Evolutionary conservation across 1,284 basidiomycete species (phyloP).

Genomic region (Malassezia cuniculi): DNA sequence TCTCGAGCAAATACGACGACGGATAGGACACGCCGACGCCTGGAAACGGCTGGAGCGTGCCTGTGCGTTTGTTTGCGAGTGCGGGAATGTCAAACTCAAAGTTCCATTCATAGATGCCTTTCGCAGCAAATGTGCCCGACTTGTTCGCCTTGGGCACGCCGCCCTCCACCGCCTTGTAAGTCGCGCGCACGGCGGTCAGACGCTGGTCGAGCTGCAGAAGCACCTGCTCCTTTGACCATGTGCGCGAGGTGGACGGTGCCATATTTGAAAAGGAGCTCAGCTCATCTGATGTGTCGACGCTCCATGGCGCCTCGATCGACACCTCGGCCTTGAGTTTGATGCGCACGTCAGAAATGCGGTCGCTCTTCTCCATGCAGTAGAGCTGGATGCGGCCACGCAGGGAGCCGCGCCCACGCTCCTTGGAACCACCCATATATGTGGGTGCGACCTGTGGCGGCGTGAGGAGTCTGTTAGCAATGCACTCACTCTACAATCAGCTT

Average conservation of each 20-base stretch:
- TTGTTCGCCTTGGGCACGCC: neutral
- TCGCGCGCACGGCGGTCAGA: constrained; percentile 14
- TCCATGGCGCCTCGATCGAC: constrained; percentile 13
- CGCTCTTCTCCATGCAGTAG: constrained; percentile 15
- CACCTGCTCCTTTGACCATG: constrained; percentile 12
- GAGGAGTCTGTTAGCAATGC: neutral
- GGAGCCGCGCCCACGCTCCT: constrained; percentile 24
- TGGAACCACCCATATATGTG: constrained; percentile 33
- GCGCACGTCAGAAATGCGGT: constrained; percentile 17
- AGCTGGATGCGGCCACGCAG: constrained; percentile 22
- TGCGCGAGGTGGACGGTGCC: constrained; percentile 3
- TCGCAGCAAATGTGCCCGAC: constrained; percentile 6
- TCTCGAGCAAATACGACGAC: constrained; percentile 15
- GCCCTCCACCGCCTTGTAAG: constrained; percentile 8
- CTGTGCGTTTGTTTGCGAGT: constrained; percentile 9
- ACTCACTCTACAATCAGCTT: constrained; percentile 10
- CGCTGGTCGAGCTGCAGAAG: constrained; percentile 25
- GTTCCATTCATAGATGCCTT: constrained; percentile 16
- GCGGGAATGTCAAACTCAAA: constrained; percentile 25
- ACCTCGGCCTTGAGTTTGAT: constrained; percentile 24
- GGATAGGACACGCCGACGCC: constrained; percentile 13
- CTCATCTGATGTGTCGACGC: constrained; percentile 19
- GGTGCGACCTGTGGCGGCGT: constrained; percentile 25
- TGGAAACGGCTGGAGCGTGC: constrained; percentile 15
- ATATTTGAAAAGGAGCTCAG: constrained; percentile 12